Evolutionary conservation across 2,329 filamentous ascomycete genomes (phyloP).

Genomic region (Fusarium paranaense): DNA sequence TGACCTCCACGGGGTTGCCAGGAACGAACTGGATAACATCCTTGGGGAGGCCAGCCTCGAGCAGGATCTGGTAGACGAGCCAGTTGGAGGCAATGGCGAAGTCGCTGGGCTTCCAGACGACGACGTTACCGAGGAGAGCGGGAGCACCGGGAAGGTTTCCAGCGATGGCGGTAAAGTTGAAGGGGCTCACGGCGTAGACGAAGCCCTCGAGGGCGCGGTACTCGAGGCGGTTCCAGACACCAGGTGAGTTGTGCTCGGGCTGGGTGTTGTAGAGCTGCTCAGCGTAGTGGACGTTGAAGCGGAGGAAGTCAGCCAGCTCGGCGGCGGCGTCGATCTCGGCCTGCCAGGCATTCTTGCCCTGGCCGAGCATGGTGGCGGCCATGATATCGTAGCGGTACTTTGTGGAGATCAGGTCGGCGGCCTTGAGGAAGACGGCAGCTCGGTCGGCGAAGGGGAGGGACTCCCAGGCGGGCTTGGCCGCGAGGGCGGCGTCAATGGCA

Average conservation of each 20-base stretch:
- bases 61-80: constrained; percentile 88
- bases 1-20: constrained; percentile 87
- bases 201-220: constrained; percentile 93
- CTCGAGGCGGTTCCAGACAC: constrained; percentile 92
- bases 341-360: constrained; percentile 99
- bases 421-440: constrained; percentile 94
- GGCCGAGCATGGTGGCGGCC: constrained; percentile 94
- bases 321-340: constrained; percentile 98
- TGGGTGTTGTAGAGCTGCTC: constrained; percentile 91
- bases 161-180: constrained; percentile 97
- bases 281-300: constrained; percentile 94
- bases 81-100: constrained; percentile 90
- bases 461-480: constrained; percentile 90
- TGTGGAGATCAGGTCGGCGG: constrained; percentile 86
- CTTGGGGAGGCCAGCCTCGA: constrained; percentile 89
- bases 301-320: constrained; percentile 91
- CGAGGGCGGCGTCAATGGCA: constrained; percentile 86
- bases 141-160: constrained; percentile 87
- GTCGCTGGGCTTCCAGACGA: constrained; percentile 97
- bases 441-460: constrained; percentile 88
- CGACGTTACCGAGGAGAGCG: constrained; percentile 92
- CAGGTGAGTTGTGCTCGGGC: constrained; percentile 83
- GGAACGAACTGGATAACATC: constrained; percentile 95
- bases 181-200: constrained; percentile 92
- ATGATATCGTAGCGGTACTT: constrained; percentile 98